These are phyloP conservation scores for Yamadazyma olivae DNA, from an alignment of 805 yeast genomes.

Conservation along the genomic window DNA sequence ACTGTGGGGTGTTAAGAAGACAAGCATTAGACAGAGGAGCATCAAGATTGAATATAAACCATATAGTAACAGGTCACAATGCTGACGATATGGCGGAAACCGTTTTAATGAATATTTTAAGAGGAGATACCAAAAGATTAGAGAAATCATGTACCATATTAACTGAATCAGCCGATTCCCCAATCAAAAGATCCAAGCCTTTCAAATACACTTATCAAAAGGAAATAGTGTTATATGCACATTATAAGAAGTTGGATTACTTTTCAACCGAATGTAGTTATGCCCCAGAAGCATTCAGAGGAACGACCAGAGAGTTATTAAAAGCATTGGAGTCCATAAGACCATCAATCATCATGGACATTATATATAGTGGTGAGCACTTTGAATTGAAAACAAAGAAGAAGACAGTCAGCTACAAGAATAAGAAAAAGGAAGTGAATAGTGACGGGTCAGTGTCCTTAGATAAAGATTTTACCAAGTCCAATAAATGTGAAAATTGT, in stretches of 20 bases:
- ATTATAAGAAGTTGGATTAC: slow-evolving; percentile 90
- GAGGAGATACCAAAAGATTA: slow-evolving; percentile 95
- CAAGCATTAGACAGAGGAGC: slow-evolving; percentile 98
- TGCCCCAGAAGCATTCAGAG: slow-evolving; percentile 98
- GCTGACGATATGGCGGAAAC: slow-evolving; percentile 99
- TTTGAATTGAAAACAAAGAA: slow-evolving; percentile 62
- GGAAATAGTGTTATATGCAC: slow-evolving; percentile 96
- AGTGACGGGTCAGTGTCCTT: slow-evolving; percentile 62
- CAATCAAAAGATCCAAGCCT: slow-evolving; percentile 91
- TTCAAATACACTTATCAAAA: slow-evolving; percentile 94
- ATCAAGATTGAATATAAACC: slow-evolving; percentile 74
- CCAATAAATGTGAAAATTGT: slow-evolving; percentile 80
- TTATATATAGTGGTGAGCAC: slow-evolving; percentile 90
- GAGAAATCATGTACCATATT: slow-evolving; percentile 85
- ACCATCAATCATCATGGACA: slow-evolving; percentile 91
- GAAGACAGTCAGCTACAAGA: slow-evolving; percentile 36
- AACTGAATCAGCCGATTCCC: slow-evolving; percentile 80
- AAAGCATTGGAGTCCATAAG: slow-evolving; percentile 87
- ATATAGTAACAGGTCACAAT: slow-evolving; percentile 96
- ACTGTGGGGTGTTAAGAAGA: slow-evolving; percentile 95
- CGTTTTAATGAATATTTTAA: slow-evolving; percentile 84
- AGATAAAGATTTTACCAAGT: slow-evolving; percentile 45
- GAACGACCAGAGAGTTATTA: slow-evolving; percentile 91
- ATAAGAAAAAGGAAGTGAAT: slow-evolving; percentile 42
- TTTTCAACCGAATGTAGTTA: slow-evolving; percentile 97